phyloP scores from a whole-genome alignment of 1,139 yeast species.

The Suhomyces wounanorum region DNA sequence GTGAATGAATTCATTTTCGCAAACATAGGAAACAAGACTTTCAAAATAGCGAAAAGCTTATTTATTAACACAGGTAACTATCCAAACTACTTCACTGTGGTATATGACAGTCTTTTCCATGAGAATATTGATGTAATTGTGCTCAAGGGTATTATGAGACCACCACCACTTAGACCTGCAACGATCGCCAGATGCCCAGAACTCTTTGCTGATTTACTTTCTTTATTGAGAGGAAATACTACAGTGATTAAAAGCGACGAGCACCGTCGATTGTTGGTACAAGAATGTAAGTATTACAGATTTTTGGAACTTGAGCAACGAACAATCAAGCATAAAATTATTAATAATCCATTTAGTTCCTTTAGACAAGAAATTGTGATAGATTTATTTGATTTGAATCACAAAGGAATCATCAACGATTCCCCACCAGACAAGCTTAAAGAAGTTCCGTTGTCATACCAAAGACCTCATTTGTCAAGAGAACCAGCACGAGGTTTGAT shows the following conservation, averaged over 20 bases:
- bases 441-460: conserved; percentile 41
- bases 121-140: conserved; percentile 47
- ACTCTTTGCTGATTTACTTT: conserved; percentile 62
- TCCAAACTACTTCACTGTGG: conserved; percentile 76
- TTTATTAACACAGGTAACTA: conserved; percentile 61
- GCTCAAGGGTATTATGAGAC: conserved; percentile 54
- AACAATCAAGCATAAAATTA: conserved; percentile 54
- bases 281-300: conserved; percentile 77
- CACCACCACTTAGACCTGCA: conserved; percentile 73
- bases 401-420: conserved; percentile 40
- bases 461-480: conserved; percentile 55
- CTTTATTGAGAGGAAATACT: conserved; percentile 56
- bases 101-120: conserved; percentile 48
- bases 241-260: conserved; percentile 49
- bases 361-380: conserved; percentile 57
- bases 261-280: conserved; percentile 57
- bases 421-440: conserved; percentile 20
- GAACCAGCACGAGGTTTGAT: conserved; percentile 50
- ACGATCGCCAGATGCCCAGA: conserved; percentile 55
- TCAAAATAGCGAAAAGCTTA: conserved; percentile 59
- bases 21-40: conserved; percentile 60
- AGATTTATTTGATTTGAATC: conserved; percentile 48
- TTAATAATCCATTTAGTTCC: conserved; percentile 51
- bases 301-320: conserved; percentile 75
- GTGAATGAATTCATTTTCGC: conserved; percentile 58